Base-by-base conservation (phyloP, 1,139 yeast species). In the Zygoascus hellenicus region DNA sequence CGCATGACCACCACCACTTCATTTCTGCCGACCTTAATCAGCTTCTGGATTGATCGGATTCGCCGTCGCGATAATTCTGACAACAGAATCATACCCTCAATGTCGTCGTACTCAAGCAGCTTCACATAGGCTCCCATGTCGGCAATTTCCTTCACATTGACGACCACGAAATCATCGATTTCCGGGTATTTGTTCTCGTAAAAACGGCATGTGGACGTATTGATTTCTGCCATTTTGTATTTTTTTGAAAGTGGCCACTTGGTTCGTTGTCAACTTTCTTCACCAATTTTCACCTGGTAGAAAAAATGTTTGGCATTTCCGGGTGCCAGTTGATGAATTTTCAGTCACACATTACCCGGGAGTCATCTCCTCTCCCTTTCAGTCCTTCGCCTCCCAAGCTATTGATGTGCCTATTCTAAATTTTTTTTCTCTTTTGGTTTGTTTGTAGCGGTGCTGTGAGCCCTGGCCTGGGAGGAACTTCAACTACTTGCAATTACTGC, bases 1-100 rank as follows among this genome's bases (percentile, higher is more conserved):
- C 99, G 86, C 66, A 92, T 77, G n/a, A 94, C 98, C 51, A 92
- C 97, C 30, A 94, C 98, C 51, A 92, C 97, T 71, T 92, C 99
- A 65, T 94, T 92, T 68, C 95, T 88, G 58, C 99, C 99, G 53
- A 92, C 97, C 74, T 97, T 86, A 68, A 92, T 90, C 68, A 89
- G 80, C 67, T 92, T 94, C 71, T 92, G 99, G 64, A 92, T 92
- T 49, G 97, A 88, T 70, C 99, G 81, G 64, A 92, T 92, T 75
- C 99, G 95, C 78, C 98, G 87, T 78, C 98, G 87, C 34, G 97
- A 89, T 60, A 92, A 78, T 72, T 92, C 99, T 37, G 96, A 86
- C 62, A 92, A 78, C 59, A 92, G 76, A 52, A 92, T 96, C 99
- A 92, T 92, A 63, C 98, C 99, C 72, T 92, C 98, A 63, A 92